Evolutionary conservation across 2,329 filamentous ascomycete species (phyloP), one percentile per base, ranked within the genome.

Genomic region (Eutypella sp.): DNA sequence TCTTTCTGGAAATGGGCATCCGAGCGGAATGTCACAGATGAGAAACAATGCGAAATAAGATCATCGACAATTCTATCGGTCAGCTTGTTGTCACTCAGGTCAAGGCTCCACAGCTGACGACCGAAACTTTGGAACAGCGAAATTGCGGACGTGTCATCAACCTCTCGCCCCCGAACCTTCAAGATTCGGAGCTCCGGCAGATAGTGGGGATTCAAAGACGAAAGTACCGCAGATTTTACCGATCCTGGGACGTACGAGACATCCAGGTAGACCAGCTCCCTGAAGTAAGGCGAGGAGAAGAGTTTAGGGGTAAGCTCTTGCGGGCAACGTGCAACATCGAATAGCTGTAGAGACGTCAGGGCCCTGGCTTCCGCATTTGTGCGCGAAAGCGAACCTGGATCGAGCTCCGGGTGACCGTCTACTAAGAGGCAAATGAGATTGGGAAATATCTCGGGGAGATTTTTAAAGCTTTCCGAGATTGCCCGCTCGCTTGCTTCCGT

Each of bases 31-130:
- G 60, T 56, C 7, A 55, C 50, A 11, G 46, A 41, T 3, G 60
- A 58, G 11, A 74, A 64, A 48, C 65, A 70, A 16, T 53, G 50
- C 5, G 58, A 37, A 5, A 59, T 48, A 13, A 74, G 49, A 3
- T 41, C 31, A 7, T 65, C 56, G 10, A 80, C 54, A 3, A 64
- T 53, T 2, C 31, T 53, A 53, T 82, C 78, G 0, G 70, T 73
- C 9, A 84, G 56, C 10, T 66, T 68, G 51, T 84, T 84, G 5
- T 69, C 44, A 31, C 69, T 66, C 1, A 83, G 41, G 49, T 84
- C 78, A 4, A 83, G 56, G 52, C 79, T 80, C 79, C 79, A 83
- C 10, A 83, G 58, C 23, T 67, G 71, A 10, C 47, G 47, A 4
- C 51, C 46, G 40, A 69, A 69, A 5, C 58, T 50, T 47, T 57